Percentiles rank a stretch among this genome's conserved stretches.
Evolutionary conservation across 148 eudicot species (phyloP).

Genomic region (Chenopodium album): DNA sequence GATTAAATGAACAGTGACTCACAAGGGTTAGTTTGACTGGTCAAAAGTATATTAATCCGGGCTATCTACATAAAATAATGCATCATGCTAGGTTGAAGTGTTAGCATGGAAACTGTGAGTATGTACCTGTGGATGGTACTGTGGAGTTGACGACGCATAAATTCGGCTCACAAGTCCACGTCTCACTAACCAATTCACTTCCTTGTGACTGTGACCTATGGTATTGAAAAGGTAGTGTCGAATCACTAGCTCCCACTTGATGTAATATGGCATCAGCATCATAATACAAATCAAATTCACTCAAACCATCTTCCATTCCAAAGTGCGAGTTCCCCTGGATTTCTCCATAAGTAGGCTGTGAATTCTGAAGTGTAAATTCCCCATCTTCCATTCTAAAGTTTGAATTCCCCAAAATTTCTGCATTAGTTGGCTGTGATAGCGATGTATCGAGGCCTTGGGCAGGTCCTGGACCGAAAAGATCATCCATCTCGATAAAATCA

Average conservation of each 20-base stretch:
- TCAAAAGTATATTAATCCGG: neutral
- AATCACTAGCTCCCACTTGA: constrained; percentile 32
- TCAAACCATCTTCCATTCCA: constrained; percentile 47
- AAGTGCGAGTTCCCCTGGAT: constrained; percentile 30
- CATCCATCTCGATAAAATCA: constrained; percentile 71
- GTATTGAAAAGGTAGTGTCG: constrained; percentile 21
- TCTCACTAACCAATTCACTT: constrained; percentile 31
- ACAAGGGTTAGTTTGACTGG: neutral
- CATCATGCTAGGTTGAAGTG: constrained; percentile 14
- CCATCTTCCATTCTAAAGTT: constrained; percentile 50
- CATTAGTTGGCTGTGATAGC: constrained; percentile 32
- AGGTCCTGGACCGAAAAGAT: constrained; percentile 56
- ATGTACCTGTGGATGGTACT: constrained; percentile 59
- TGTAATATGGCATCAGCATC: constrained; percentile 40
- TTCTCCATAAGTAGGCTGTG: constrained; percentile 31
- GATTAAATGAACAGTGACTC: no score
- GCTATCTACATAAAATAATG: neutral
- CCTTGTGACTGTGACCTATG: constrained; percentile 15
- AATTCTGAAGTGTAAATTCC: constrained; percentile 32
- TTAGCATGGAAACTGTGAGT: constrained; percentile 21
- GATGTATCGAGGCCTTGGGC: constrained; percentile 41
- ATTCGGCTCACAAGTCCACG: constrained; percentile 37
- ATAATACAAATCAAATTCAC: constrained; percentile 49
- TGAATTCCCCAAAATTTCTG: constrained; percentile 21
- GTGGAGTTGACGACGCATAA: constrained; percentile 26